Base-by-base conservation (phyloP, 2,329 filamentous ascomycete species). In the Cryphonectria nitschkei region DNA sequence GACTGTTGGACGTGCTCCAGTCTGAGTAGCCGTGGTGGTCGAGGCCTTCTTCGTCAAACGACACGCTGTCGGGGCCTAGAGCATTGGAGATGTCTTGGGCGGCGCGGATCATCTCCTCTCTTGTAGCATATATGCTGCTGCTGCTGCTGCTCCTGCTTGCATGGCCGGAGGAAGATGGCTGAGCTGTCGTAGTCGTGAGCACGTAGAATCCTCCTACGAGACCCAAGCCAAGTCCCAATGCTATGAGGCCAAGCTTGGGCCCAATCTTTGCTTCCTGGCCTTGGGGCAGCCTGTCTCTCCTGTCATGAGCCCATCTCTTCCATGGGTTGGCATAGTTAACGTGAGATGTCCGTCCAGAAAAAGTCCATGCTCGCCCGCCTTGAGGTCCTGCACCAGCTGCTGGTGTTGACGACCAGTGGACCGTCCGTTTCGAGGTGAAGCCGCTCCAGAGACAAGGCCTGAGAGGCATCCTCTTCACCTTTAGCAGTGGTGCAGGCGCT, bases 1-100 rank as follows among this genome's bases (percentile, higher is more conserved):
- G 84, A 39, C 88, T 87, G 76, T 93, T 93, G 75, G 90, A 86
- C 0, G 88, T 88, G 0, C 89, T 92, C 90, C 90, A 92, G 76
- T 92, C 90, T 0, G 90, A 92, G 78, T 88, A 89, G 19, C 90
- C 90, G 76, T 93, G 91, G 62, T 83, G 80, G 29, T 88, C 85
- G 2, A 93, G 80, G 61, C 90, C 89, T 58, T 90, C 89, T 60
- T 87, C 82, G 75, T 93, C 90, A 16, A 87, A 88, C 75, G 84
- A 90, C 65, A 93, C 86, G 1, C 84, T 79, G 67, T 90, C 89
- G 54, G 88, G 82, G 32, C 89, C 89, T 4, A 92, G 79, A 14
- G 80, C 75, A 0, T 75, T 72, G 68, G 84, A 82, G 22, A 92
- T 80, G 76, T 91, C 88, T 0, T 79, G 76, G 72, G 90, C 87